Conservation (phyloP, 805 yeast genomes). For the Pichia membranifaciens region DNA sequence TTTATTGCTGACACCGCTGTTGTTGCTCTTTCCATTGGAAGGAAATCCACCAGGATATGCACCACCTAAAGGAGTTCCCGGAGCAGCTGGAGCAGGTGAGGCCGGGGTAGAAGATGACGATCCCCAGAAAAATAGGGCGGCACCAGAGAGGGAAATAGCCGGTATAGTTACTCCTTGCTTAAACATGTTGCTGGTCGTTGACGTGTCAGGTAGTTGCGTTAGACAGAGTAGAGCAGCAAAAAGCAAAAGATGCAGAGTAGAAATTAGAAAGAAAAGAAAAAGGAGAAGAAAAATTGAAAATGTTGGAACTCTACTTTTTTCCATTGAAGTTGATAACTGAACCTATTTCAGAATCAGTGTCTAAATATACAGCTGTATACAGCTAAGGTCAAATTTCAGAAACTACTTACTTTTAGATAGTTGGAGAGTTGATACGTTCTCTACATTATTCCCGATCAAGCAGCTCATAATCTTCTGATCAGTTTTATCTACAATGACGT, state of each 20-base stretch:
- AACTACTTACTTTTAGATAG: no score
- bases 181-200: slow-evolving; percentile 11
- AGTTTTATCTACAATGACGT: no score
- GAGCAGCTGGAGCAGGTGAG: slow-evolving; percentile 15
- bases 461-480: no score
- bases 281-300: neutral
- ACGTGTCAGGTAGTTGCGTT: no score
- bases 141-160: slow-evolving; percentile 20
- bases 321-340: neutral
- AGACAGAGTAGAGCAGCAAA: neutral
- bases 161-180: slow-evolving; percentile 15
- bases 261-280: neutral
- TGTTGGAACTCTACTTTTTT: neutral
- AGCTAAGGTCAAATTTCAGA: no score
- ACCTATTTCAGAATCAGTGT: no score
- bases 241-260: neutral
- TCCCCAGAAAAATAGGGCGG: slow-evolving; percentile 29
- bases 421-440: no score
- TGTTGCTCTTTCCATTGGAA: slow-evolving; percentile 8
- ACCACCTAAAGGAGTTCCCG: slow-evolving; percentile 1
- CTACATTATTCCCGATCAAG: no score
- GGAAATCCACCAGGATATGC: slow-evolving; percentile 5
- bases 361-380: no score
- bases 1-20: neutral
- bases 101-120: slow-evolving; percentile 18